Evolutionary conservation across 805 yeast species (phyloP), one percentile per base, ranked within the genome.

Genomic region (Helenozyma rhizophorensis): DNA sequence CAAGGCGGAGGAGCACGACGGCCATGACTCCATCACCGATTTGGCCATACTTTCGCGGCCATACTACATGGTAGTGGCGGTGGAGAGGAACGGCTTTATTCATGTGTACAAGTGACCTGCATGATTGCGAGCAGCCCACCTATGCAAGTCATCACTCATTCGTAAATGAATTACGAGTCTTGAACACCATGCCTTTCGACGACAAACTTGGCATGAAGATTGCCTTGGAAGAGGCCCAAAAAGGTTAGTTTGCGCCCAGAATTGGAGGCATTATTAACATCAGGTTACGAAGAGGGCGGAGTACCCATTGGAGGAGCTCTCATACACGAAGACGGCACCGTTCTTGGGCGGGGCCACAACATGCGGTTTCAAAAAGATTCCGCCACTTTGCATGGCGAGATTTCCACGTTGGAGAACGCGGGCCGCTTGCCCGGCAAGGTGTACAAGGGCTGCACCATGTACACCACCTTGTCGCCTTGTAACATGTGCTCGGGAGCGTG

Each of bases 401-500:
- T 85, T 48, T 74, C 89, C 9, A 79, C 95, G 7, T 68, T 93
- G 38, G 96, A 88, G 52, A 80, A 84, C 42, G 94, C 96, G 14
- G 97, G 97, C 6, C 74, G 97, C 51, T 67, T 93, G 36, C 79
- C 80, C 14, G 97, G 89, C 4, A 68, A 70, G 14, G 76, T 74
- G 12, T 90, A 90, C 65, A 83, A 82, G 51, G 72, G 80, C 42
- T 83, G 96, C 47, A 93, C 97, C 14, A 74, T 87, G 74, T 90
- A 88, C 62, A 88, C 97, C 19, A 84, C 96, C 0, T 65, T 90
- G 45, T 84, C 95, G 6, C 97, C 97, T 3, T 90, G 97, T 57
- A 73, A 80, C 46, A 90, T 90, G 97, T 90, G 97, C 57, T 76
- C 93, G 4, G 97, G 97, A 14, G 95, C 97, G 5, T 83, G 90